These are phyloP conservation scores for Aspergillus kassunensis DNA, from an alignment of 495 filamentous ascomycete species.

Conservation along the genomic window DNA sequence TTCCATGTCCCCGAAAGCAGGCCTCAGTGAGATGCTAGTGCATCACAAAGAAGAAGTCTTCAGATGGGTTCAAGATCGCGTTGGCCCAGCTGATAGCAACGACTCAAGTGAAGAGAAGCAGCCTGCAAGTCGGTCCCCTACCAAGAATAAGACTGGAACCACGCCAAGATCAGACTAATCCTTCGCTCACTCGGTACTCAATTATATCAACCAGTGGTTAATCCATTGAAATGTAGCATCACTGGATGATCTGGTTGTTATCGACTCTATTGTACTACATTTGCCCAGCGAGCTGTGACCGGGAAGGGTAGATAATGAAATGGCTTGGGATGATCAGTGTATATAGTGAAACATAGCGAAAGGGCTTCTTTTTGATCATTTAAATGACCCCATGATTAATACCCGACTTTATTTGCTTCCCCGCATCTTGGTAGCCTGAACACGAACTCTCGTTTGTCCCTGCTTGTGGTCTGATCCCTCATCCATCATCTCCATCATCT, in stretches of 20 bases:
- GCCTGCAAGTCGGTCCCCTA: conserved; percentile 17
- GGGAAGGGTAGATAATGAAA: conserved; percentile 1
- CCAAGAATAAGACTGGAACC: conserved; percentile 10
- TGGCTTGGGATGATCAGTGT: conserved; percentile 1
- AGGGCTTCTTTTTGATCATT: not conserved
- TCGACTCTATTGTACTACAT: not conserved
- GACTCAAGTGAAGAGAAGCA: conserved; percentile 29
- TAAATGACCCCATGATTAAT: not conserved
- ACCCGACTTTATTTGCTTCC: not conserved
- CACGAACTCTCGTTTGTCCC: not conserved
- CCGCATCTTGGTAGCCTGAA: not conserved
- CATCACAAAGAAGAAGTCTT: conserved; percentile 54
- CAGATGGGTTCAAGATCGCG: conserved; percentile 49
- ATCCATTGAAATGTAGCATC: too few relatives aligned
- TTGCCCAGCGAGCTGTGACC: not conserved
- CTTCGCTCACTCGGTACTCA: too few relatives aligned
- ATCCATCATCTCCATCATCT: not conserved
- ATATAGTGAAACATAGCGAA: conserved; percentile 11
- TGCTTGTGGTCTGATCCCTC: not conserved
- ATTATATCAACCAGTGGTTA: too few relatives aligned
- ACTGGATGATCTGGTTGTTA: not conserved
- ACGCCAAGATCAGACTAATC: not conserved
- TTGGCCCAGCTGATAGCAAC: conserved; percentile 26
- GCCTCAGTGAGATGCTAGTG: conserved; percentile 62
- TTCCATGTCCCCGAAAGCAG: conserved; percentile 46